A percentile compares a stretch with the other conserved stretches of the same genome.
Conservation (phyloP, 164 flowering plant genomes). For the Amborella trichopoda region DNA sequence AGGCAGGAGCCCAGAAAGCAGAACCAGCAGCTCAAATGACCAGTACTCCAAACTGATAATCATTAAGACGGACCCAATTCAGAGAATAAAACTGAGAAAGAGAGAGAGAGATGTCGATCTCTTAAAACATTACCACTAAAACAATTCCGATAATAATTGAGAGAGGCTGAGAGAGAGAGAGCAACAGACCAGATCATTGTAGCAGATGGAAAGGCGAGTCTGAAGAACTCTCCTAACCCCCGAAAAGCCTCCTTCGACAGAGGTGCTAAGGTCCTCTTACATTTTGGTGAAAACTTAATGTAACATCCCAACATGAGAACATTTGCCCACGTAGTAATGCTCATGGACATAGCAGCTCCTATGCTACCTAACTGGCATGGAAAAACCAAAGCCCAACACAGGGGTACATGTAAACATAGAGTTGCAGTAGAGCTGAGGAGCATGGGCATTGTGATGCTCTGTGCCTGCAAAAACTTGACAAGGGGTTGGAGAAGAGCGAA, state of each 20-base stretch:
- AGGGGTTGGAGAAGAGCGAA: slow-evolving; percentile 36
- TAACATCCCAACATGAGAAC: slow-evolving; percentile 24
- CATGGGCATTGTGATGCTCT: slow-evolving; percentile 37
- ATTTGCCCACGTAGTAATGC: slow-evolving; percentile 39
- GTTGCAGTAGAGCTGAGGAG: slow-evolving; percentile 22
- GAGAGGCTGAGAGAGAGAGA: too few species aligned
- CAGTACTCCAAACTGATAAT: slow-evolving; percentile 62
- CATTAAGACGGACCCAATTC: background rate
- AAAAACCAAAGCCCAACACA: slow-evolving; percentile 46
- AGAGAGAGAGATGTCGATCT: background rate
- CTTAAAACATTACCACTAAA: background rate
- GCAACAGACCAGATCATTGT: slow-evolving; percentile 83
- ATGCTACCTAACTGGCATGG: slow-evolving; percentile 24
- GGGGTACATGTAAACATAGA: slow-evolving; percentile 26
- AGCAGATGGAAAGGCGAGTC: slow-evolving; percentile 74
- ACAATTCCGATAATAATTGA: background rate
- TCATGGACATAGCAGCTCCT: slow-evolving; percentile 37
- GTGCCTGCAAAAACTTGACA: slow-evolving; percentile 29
- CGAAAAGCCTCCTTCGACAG: slow-evolving; percentile 44
- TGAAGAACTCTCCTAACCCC: slow-evolving; percentile 48
- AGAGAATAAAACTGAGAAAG: background rate
- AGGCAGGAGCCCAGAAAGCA: slow-evolving; percentile 64
- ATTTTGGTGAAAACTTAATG: slow-evolving; percentile 29
- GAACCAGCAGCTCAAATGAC: slow-evolving; percentile 60
- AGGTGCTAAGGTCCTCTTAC: slow-evolving; percentile 47